Conservation (phyloP, 352 stramenopile genomes). For the Phytophthora sojae region DNA sequence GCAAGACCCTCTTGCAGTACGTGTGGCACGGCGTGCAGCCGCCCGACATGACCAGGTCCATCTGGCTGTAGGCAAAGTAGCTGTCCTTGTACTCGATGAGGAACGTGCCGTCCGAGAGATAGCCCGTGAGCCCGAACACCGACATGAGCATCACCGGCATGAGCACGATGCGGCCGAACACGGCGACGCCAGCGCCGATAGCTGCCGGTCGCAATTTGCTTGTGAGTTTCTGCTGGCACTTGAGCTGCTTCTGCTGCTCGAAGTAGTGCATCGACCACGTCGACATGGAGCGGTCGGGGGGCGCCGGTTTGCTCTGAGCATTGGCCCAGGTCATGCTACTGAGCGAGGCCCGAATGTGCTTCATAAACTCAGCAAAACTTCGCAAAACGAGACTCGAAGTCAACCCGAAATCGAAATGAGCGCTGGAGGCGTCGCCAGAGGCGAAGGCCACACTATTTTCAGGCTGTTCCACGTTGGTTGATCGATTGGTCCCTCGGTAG, state of each 20-base stretch:
- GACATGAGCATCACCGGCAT: slow-evolving; percentile 34
- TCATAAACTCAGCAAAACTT: background rate
- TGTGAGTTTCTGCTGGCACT: slow-evolving; percentile 21
- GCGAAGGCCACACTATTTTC: background rate
- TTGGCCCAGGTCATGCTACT: slow-evolving; percentile 1
- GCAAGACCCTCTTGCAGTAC: background rate
- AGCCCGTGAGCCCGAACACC: slow-evolving; percentile 27
- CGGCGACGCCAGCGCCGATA: slow-evolving; percentile 27
- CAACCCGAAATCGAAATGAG: slow-evolving; percentile 16
- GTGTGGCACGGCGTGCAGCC: slow-evolving; percentile 12
- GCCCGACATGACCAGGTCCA: slow-evolving; percentile 18
- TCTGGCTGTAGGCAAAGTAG: slow-evolving; percentile 42
- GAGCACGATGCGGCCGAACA: slow-evolving; percentile 37
- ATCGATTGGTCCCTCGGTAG: background rate
- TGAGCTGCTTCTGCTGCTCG: slow-evolving; percentile 25
- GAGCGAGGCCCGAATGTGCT: background rate
- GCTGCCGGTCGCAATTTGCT: slow-evolving; percentile 34
- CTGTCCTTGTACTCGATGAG: slow-evolving; percentile 42
- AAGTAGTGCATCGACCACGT: slow-evolving; percentile 37
- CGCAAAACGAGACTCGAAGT: background rate
- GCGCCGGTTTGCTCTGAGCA: slow-evolving; percentile 4
- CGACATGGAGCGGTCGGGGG: slow-evolving; percentile 24
- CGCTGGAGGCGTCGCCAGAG: background rate
- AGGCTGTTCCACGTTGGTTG: background rate
- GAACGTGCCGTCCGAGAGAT: slow-evolving; percentile 31